These are phyloP conservation scores for Apostasia ramifera DNA, from an alignment of 106 monocot genomes.

Conservation along the genomic window DNA sequence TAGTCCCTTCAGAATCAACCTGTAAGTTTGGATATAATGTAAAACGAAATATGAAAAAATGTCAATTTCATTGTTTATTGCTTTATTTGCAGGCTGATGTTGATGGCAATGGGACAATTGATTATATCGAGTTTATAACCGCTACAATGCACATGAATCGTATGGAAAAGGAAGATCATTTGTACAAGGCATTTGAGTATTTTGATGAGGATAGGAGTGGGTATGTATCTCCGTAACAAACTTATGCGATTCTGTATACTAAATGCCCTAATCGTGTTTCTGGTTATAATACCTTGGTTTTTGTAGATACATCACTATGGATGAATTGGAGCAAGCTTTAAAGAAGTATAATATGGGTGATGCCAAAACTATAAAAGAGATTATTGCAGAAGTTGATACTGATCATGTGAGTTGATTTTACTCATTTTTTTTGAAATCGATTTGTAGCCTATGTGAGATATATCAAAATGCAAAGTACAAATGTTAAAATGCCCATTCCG, in stretches of 20 bases:
- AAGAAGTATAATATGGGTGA: constrained; percentile 84
- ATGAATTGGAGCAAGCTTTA: constrained; percentile 77
- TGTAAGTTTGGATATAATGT: no score
- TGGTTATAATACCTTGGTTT: neutral
- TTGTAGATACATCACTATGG: constrained; percentile 64
- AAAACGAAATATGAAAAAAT: no score
- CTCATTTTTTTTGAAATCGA: neutral
- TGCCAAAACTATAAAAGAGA: constrained; percentile 69
- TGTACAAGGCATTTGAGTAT: constrained; percentile 77
- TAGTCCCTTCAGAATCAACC: no score
- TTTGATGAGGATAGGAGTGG: constrained; percentile 81
- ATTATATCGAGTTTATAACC: constrained; percentile 78
- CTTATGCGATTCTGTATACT: neutral
- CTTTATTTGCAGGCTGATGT: constrained; percentile 65
- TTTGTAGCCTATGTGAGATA: no score
- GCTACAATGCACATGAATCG: constrained; percentile 91
- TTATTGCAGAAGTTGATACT: constrained; percentile 82
- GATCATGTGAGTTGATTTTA: constrained; percentile 35
- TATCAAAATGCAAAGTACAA: no score
- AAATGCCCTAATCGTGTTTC: neutral
- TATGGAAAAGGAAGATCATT: constrained; percentile 71
- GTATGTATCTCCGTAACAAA: constrained; percentile 17
- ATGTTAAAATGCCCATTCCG: no score
- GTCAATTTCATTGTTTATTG: neutral
- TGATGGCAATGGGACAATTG: constrained; percentile 83